These are phyloP conservation scores for Malassezia sympodialis DNA, from an alignment of 1,284 basidiomycete species.

Conservation along the genomic window DNA sequence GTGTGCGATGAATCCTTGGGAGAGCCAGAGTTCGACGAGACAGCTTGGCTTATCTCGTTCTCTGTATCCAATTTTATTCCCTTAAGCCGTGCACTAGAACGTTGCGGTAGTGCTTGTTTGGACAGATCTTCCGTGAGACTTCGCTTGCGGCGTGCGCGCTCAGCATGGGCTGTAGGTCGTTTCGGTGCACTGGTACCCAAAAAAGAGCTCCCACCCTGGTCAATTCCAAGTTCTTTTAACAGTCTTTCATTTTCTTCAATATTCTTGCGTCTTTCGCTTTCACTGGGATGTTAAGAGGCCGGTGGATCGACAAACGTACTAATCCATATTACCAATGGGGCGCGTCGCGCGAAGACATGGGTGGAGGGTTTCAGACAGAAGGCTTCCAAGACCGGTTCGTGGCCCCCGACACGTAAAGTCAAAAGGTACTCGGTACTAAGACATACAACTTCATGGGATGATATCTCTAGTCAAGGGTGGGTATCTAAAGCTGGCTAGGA, in stretches of 20 bases:
- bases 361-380: background rate
- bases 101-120: constrained; percentile 21
- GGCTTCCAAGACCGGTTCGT: background rate
- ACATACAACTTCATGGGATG: background rate
- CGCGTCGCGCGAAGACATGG: background rate
- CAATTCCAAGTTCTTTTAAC: constrained; percentile 36
- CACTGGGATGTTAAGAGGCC: constrained; percentile 15
- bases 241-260: constrained; percentile 41
- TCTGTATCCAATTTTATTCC: constrained; percentile 12
- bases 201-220: constrained; percentile 23
- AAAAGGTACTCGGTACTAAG: too few species aligned
- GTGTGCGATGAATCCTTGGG: background rate
- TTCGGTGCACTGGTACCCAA: constrained; percentile 22
- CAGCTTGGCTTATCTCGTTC: background rate
- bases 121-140: constrained; percentile 16
- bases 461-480: background rate
- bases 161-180: constrained; percentile 1
- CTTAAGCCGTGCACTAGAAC: constrained; percentile 25
- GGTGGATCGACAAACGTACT: background rate
- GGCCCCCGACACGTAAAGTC: too few species aligned
- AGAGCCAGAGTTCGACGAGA: background rate
- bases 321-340: background rate
- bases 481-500: background rate
- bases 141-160: constrained; percentile 12
- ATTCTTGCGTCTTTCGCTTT: constrained; percentile 38